Base-by-base conservation (phyloP, 1,284 basidiomycete species). In the Leccinum pachyderme region DNA sequence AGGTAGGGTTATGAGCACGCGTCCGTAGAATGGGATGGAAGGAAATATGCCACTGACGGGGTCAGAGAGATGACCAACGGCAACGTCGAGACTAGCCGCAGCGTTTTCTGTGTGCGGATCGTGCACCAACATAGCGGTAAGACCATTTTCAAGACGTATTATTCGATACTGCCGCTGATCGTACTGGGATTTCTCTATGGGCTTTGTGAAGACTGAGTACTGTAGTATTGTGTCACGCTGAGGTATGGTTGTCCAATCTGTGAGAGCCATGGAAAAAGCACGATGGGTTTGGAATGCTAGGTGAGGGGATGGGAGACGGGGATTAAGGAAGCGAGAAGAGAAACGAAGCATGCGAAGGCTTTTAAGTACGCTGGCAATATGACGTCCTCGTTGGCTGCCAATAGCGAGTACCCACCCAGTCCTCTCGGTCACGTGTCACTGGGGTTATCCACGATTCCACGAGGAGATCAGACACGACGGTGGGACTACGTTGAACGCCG, bases 21-120 rank as follows among this genome's bases (percentile, higher is more conserved):
- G 9, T 25, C 4, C n/a, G 47, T 22, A 15, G 27, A 31, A 22
- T 12, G 18, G 22, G 22, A 29, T 5, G 47, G 13, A 8, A 7
- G 35, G 31, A 15, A n/a, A 31, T 22, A 18, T 27, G 27, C 1
- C 32, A 80, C 90, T 74, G 66, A 91, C 93, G 6, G 96, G 97
- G 72, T 99, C 97, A 44, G 83, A 86, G 56, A 99, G 75, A 73
- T 99, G 96, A 2, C 97, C 97, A 1, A 98, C 95, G 18, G 91
- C 90, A 47, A 99, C 94, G 74, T 97, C 93, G 72, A 99, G 81
- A 64, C 93, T 94, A 1, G 96, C 97, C 1, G 94, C 93, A 5
- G 94, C 91, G 77, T 97, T 98, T 76, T 99, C 97, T 6, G 94
- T 87, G 63, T 87, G 86, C 0, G 82, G 75, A 70, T 99, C 97